A percentile compares a stretch with the other conserved stretches of the same genome.
Evolutionary conservation across 192 early-diverging fungal species (phyloP).

Genomic region (Umbelopsis vinacea): DNA sequence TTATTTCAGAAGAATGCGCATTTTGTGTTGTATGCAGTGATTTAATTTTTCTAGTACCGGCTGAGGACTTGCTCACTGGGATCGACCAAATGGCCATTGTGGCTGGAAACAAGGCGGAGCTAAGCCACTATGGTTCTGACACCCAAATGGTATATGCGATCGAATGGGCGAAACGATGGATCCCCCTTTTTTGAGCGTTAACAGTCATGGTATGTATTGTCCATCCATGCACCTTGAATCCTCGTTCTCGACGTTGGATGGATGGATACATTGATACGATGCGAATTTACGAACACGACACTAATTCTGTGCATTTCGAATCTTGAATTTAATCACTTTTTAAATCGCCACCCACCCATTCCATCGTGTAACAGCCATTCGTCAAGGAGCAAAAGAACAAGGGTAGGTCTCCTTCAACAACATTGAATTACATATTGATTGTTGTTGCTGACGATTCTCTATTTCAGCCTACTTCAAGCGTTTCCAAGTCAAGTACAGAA

Average conservation of each 20-base stretch:
- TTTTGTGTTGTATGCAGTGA: too few relatives aligned
- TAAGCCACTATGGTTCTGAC: too few relatives aligned
- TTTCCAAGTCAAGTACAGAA: slow-evolving; percentile 99
- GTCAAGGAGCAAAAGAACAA: slow-evolving; percentile 48
- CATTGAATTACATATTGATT: background rate
- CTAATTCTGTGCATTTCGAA: background rate
- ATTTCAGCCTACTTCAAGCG: slow-evolving; percentile 94
- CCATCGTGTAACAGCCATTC: slow-evolving; percentile 34
- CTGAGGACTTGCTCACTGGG: too few relatives aligned
- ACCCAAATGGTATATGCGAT: too few relatives aligned
- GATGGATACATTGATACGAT: background rate
- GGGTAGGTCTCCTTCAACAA: background rate
- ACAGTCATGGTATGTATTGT: background rate
- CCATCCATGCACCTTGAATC: background rate
- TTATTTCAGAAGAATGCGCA: too few relatives aligned
- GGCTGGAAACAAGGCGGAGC: too few relatives aligned
- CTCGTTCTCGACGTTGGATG: background rate
- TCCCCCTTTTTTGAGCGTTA: background rate
- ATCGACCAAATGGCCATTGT: too few relatives aligned
- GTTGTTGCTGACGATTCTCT: background rate
- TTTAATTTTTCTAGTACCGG: too few relatives aligned
- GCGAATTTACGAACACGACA: background rate
- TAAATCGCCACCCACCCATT: background rate
- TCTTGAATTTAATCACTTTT: too few relatives aligned
- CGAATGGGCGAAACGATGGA: background rate